phyloP scores from a whole-genome alignment of 495 filamentous ascomycete species.

The Aspergillus cavernicola region DNA sequence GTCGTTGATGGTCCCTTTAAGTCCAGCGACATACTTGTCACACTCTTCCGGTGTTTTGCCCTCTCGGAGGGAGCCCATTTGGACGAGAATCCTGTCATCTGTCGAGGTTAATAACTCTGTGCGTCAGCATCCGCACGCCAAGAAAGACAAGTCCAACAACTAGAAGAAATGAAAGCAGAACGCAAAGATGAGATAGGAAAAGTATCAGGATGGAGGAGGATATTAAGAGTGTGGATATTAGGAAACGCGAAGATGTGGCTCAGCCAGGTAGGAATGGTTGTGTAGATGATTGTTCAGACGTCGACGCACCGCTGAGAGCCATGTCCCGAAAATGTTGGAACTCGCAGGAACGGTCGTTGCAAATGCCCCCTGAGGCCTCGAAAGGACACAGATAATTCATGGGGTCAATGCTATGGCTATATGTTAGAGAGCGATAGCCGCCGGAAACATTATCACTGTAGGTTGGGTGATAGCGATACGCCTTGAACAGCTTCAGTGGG shows the following conservation, averaged over 20 bases:
- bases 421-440: slow-evolving; percentile 86
- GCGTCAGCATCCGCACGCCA: slow-evolving; percentile 56
- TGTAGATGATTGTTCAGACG: slow-evolving; percentile 32
- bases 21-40: slow-evolving; percentile 66
- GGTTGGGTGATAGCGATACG: slow-evolving; percentile 82
- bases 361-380: slow-evolving; percentile 69
- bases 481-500: slow-evolving; percentile 75
- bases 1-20: slow-evolving; percentile 70
- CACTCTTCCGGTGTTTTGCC: slow-evolving; percentile 67
- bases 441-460: slow-evolving; percentile 64
- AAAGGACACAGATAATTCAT: slow-evolving; percentile 67
- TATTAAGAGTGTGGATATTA: slow-evolving; percentile 13
- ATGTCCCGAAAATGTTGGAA: slow-evolving; percentile 81
- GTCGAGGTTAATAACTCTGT: slow-evolving; percentile 46
- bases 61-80: slow-evolving; percentile 71
- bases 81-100: slow-evolving; percentile 85
- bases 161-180: neutral
- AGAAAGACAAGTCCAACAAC: slow-evolving; percentile 3
- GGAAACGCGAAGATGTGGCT: slow-evolving; percentile 8
- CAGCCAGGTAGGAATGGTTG: slow-evolving; percentile 18
- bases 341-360: slow-evolving; percentile 66
- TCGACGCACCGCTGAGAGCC: slow-evolving; percentile 74
- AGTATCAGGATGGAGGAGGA: slow-evolving; percentile 1
- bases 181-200: neutral
- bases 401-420: slow-evolving; percentile 81